Percentiles rank a stretch among this genome's conserved stretches.
Evolutionary conservation across 2,329 filamentous ascomycete species (phyloP).

Genomic region (Epichloe amarillans): DNA sequence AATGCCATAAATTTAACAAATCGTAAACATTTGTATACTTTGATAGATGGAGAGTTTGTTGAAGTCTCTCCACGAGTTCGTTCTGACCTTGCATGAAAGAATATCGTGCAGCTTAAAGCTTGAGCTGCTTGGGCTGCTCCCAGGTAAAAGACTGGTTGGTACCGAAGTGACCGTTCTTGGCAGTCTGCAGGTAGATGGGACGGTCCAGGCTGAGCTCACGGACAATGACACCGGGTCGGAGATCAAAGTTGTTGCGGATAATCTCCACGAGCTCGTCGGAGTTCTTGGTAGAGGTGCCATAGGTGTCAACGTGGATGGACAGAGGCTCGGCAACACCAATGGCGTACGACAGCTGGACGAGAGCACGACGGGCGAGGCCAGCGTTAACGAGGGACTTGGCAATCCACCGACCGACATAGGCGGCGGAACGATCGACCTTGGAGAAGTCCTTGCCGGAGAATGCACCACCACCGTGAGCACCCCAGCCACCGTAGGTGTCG

Average conservation of each 20-base stretch:
- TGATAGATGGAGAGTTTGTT: slow-evolving; percentile 24
- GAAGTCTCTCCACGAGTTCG: slow-evolving; percentile 23
- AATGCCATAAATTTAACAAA: slow-evolving; percentile 26
- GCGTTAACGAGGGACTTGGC: slow-evolving; percentile 93
- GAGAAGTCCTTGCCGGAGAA: slow-evolving; percentile 99
- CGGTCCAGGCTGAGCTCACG: slow-evolving; percentile 89
- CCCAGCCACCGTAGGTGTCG: slow-evolving; percentile 99
- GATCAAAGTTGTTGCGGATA: slow-evolving; percentile 91
- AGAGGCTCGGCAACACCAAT: slow-evolving; percentile 97
- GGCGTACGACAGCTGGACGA: slow-evolving; percentile 98
- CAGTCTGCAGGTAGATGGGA: slow-evolving; percentile 96
- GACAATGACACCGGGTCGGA: slow-evolving; percentile 96
- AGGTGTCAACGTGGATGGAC: slow-evolving; percentile 94
- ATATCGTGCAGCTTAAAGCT: slow-evolving; percentile 50
- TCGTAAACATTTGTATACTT: slow-evolving; percentile 17
- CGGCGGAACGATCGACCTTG: slow-evolving; percentile 98
- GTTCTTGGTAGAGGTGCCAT: slow-evolving; percentile 82
- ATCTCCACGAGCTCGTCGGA: slow-evolving; percentile 92
- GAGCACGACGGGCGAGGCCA: slow-evolving; percentile 76
- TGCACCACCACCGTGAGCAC: slow-evolving; percentile 98
- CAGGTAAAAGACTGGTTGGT: slow-evolving; percentile 96
- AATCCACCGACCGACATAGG: slow-evolving; percentile 96
- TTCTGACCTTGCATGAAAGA: not conserved
- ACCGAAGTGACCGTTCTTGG: slow-evolving; percentile 98
- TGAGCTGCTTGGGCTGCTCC: slow-evolving; percentile 95